phyloP scores from a whole-genome alignment of 1,284 basidiomycete genomes.

The Leccinum pachyderme region DNA sequence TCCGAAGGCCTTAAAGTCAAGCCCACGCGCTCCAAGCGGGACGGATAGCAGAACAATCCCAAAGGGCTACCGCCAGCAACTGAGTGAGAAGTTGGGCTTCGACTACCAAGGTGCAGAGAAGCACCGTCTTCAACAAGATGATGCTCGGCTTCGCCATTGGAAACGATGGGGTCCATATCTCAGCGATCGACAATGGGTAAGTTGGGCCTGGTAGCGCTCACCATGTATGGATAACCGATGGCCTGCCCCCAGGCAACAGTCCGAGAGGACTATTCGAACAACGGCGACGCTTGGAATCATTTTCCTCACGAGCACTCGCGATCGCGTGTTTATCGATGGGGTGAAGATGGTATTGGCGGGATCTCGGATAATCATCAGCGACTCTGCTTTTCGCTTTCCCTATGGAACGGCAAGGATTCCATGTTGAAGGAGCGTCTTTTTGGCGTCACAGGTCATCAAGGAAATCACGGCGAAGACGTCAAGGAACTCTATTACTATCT shows the following conservation, averaged over 20 bases:
- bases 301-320: slow-evolving; percentile 96
- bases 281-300: slow-evolving; percentile 97
- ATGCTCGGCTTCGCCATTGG: slow-evolving; percentile 78
- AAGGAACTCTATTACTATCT: slow-evolving; percentile 99
- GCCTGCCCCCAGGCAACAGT: slow-evolving; percentile 76
- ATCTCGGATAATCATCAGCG: slow-evolving; percentile 96
- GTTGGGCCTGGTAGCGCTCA: slow-evolving; percentile 21
- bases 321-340: slow-evolving; percentile 96
- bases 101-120: slow-evolving; percentile 68
- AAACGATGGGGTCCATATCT: slow-evolving; percentile 99
- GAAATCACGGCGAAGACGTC: slow-evolving; percentile 98
- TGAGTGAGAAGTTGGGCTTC: slow-evolving; percentile 56
- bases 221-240: slow-evolving; percentile 8
- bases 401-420: slow-evolving; percentile 95
- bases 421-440: slow-evolving; percentile 97
- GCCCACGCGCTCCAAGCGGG: slow-evolving; percentile 30
- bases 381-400: slow-evolving; percentile 84
- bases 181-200: slow-evolving; percentile 94
- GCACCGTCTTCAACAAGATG: slow-evolving; percentile 71
- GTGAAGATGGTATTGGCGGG: slow-evolving; percentile 96
- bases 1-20: slow-evolving; percentile 47
- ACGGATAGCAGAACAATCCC: slow-evolving; percentile 21
- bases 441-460: slow-evolving; percentile 92
- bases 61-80: slow-evolving; percentile 52
- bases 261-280: slow-evolving; percentile 94